phyloP scores from a whole-genome alignment of 176 grass and related monocot genomes.

The Hyparrhenia diplandra region DNA sequence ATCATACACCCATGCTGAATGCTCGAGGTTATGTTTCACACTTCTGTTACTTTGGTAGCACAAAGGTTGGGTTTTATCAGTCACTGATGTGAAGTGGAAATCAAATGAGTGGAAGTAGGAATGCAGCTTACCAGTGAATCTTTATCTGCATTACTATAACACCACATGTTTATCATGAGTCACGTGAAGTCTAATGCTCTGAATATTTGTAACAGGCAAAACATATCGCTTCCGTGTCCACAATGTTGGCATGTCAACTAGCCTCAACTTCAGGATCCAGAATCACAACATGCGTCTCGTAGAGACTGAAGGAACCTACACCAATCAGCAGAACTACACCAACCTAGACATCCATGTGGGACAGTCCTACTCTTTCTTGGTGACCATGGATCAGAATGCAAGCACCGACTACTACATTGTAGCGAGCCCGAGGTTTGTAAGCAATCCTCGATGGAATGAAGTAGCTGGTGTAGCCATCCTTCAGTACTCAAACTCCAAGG shows the following conservation, averaged over 20 bases:
- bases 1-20: background rate
- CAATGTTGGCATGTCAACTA: constrained; percentile 82
- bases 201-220: constrained; percentile 49
- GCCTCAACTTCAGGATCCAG: constrained; percentile 91
- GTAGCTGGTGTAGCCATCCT: constrained; percentile 78
- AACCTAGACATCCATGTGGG: constrained; percentile 91
- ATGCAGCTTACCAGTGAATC: background rate
- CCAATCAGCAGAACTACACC: constrained; percentile 72
- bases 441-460: constrained; percentile 45
- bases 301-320: constrained; percentile 90
- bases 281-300: constrained; percentile 69
- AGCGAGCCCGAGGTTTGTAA: constrained; percentile 71
- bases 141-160: background rate
- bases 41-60: background rate
- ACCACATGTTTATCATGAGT: background rate
- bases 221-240: constrained; percentile 82
- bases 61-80: background rate
- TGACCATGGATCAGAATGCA: constrained; percentile 87
- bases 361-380: constrained; percentile 86
- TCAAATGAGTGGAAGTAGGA: background rate
- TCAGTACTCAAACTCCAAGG: constrained; percentile 88
- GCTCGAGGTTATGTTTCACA: background rate
- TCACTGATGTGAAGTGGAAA: background rate
- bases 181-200: background rate
- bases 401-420: constrained; percentile 89